Evolutionary conservation across 2,329 filamentous ascomycete species (phyloP), one percentile per base, ranked within the genome.

Genomic region (Penicillium aurantiogriseum): DNA sequence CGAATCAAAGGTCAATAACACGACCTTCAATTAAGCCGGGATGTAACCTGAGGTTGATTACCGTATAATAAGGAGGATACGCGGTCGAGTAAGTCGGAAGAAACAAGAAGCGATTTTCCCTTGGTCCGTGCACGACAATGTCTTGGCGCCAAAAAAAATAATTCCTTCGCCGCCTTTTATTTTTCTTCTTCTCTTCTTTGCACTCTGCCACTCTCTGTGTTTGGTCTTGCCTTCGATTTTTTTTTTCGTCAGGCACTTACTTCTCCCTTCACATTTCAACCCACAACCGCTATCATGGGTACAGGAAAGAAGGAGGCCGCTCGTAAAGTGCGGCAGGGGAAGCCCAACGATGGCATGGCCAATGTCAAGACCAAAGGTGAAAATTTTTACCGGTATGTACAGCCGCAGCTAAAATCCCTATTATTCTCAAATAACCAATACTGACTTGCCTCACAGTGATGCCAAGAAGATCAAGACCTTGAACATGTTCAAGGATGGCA

Each of bases 361-460:
- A 97, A 97, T 79, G 90, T 97, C 71, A 91, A 88, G 70, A 83
- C 87, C 68, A 99, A 99, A 80, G 94, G 94, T 79, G 93, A 97
- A 83, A 97, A 97, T 81, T 99, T 97, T 80, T 97, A 97, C 81
- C 87, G 90, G 83, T 88, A 65, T 33, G 63, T 65, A 7, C 36
- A 44, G n/a, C 51, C 45, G 17, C 23, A 80, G 64, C 81, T 48
- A 31, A 42, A n/a, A n/a, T 48, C 36, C 6, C 29, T 43, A 2
- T 39, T 15, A 17, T 4, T 5, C 17, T 25, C 38, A 7, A 51
- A 43, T 42, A 29, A 40, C 29, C 31, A 46, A 52, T 52, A 53
- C 63, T 67, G n/a, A 67, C 51, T 13, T 5, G 46, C 43, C 35
- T 1, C 61, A 17, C 63, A 82, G 82, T 67, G 76, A 78, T 81